Percentiles rank a stretch among this genome's conserved stretches.
phyloP scores from a whole-genome alignment of 352 stramenopile genomes.

The Globisporangium radiosum region DNA sequence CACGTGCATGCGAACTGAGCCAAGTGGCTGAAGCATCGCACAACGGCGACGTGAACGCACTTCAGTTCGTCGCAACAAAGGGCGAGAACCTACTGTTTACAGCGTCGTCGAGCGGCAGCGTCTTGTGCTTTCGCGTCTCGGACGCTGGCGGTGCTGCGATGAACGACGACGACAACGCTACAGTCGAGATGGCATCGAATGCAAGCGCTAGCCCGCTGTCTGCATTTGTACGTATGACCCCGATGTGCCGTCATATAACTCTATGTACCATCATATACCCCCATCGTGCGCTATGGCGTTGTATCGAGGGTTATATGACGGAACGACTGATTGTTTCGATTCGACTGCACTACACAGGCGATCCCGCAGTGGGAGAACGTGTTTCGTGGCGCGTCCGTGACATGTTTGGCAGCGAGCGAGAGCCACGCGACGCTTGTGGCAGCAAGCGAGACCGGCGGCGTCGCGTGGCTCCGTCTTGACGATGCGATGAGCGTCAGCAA shows the following conservation, averaged over 20 bases:
- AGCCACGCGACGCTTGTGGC: constrained; percentile 40
- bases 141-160: constrained; percentile 13
- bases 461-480: constrained; percentile 70
- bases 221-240: constrained; percentile 1
- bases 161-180: constrained; percentile 10
- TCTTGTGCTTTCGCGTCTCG: constrained; percentile 40
- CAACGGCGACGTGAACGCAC: constrained; percentile 54
- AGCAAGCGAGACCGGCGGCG: constrained; percentile 38
- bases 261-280: no score
- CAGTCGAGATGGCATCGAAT: background rate
- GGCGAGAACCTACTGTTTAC: constrained; percentile 52
- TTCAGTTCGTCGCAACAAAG: constrained; percentile 38
- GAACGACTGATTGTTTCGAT: no score
- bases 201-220: constrained; percentile 2
- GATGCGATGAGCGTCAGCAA: constrained; percentile 36
- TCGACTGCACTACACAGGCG: background rate
- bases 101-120: constrained; percentile 45
- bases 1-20: constrained; percentile 32
- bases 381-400: constrained; percentile 31
- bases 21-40: constrained; percentile 38
- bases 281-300: no score
- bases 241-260: no score
- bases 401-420: constrained; percentile 52
- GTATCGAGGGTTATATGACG: no score
- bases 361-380: constrained; percentile 62